A percentile compares a stretch with the other conserved stretches of the same genome.
Evolutionary conservation across 2,329 filamentous ascomycete species (phyloP).

Genomic region (Xylariaceae sp.): DNA sequence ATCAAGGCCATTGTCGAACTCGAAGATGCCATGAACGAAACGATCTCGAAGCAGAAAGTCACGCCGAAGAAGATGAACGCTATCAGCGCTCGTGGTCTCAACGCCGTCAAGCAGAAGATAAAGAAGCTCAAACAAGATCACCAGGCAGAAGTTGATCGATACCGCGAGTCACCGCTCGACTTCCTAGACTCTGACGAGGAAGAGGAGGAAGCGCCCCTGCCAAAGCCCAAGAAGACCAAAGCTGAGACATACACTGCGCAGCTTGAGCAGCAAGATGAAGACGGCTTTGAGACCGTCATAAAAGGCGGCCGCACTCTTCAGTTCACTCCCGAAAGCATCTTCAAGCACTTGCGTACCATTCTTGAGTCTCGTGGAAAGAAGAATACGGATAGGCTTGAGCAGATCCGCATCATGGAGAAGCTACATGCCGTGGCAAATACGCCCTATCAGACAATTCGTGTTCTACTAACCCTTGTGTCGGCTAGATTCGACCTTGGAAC

Average conservation of each 20-base stretch:
- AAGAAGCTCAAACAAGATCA: conserved; percentile 99
- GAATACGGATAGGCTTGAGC: conserved; percentile 92
- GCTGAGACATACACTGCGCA: conserved; percentile 48
- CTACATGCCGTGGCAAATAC: conserved; percentile 81
- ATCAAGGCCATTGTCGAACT: conserved; percentile 90
- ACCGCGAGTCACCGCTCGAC: conserved; percentile 59
- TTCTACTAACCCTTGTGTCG: conserved; percentile 85
- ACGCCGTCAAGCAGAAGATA: conserved; percentile 96
- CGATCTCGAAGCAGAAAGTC: conserved; percentile 91
- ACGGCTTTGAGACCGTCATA: conserved; percentile 84
- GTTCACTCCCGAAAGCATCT: conserved; percentile 95
- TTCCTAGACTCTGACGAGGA: conserved; percentile 57
- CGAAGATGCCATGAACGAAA: conserved; percentile 91
- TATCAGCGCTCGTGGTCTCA: conserved; percentile 87
- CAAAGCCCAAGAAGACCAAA: conserved; percentile 52
- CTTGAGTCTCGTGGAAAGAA: conserved; percentile 97
- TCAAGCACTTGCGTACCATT: conserved; percentile 91
- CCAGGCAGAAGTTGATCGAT: conserved; percentile 79
- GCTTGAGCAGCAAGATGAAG: conserved; percentile 63
- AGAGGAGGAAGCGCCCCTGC: conserved; percentile 59
- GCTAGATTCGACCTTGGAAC: conserved; percentile 90
- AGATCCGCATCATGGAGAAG: conserved; percentile 98
- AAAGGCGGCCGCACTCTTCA: conserved; percentile 83
- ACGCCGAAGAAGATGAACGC: conserved; percentile 98
- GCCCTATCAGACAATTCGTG: conserved; percentile 90